phyloP scores from a whole-genome alignment of 495 filamentous ascomycete species.

The Penicillium malachiteum region DNA sequence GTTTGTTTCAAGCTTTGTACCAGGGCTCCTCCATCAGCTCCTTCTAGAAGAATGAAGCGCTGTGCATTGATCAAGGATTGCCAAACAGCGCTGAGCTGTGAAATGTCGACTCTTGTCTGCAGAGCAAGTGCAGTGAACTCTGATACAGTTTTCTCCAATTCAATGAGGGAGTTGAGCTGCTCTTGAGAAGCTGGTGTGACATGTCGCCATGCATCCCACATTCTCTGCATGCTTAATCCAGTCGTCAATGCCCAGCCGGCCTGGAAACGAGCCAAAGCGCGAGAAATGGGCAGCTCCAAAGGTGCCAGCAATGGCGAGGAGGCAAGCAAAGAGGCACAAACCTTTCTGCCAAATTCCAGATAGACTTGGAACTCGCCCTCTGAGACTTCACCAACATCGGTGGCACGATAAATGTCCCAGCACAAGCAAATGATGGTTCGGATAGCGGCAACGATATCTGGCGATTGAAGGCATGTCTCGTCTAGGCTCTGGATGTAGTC shows the following conservation, averaged over 20 bases:
- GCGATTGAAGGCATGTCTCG: conserved; percentile 22
- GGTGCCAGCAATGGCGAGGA: conserved; percentile 24
- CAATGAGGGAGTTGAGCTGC: conserved; percentile 50
- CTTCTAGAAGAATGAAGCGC: conserved; percentile 38
- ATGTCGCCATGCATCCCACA: conserved; percentile 76
- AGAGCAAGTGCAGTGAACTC: conserved; percentile 65
- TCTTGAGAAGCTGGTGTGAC: conserved; percentile 53
- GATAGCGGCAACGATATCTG: conserved; percentile 34
- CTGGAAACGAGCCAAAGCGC: conserved; percentile 47
- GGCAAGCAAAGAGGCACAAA: conserved; percentile 32
- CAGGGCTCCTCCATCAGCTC: conserved; percentile 37
- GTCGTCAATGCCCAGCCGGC: conserved; percentile 60
- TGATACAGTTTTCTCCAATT: conserved; percentile 67
- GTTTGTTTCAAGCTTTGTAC: conserved; percentile 53
- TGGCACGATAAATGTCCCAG: conserved; percentile 54
- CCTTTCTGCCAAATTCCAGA: conserved; percentile 41
- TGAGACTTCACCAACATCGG: conserved; percentile 44
- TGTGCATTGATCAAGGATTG: conserved; percentile 46
- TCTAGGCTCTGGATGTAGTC: conserved; percentile 40
- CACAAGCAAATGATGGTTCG: conserved; percentile 54
- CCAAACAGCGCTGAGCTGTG: conserved; percentile 39
- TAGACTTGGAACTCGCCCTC: conserved; percentile 58
- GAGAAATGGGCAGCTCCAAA: conserved; percentile 36
- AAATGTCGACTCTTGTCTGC: conserved; percentile 41
- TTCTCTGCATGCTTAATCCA: conserved; percentile 77